A percentile compares a stretch with the other conserved stretches of the same genome.
phyloP scores from a whole-genome alignment of 2,329 filamentous ascomycete species.

The Pseudogymnoascus destructans region DNA sequence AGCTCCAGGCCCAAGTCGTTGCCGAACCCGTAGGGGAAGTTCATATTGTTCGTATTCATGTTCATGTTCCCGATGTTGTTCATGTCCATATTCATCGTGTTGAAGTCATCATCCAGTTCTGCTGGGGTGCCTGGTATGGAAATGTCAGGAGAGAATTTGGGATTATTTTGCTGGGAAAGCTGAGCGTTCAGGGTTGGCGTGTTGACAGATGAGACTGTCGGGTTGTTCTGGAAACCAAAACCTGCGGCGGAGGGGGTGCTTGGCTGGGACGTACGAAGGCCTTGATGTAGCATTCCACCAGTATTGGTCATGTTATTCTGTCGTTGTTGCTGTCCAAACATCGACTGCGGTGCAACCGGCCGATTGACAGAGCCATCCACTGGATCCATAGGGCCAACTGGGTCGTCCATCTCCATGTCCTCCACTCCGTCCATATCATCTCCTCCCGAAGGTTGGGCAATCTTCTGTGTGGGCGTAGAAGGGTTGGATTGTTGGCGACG shows the following conservation, averaged over 20 bases:
- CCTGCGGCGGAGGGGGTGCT: slow-evolving; percentile 67
- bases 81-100: slow-evolving; percentile 45
- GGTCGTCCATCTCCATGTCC: slow-evolving; percentile 95
- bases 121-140: slow-evolving; percentile 57
- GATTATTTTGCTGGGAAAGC: slow-evolving; percentile 42
- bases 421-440: slow-evolving; percentile 75
- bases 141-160: slow-evolving; percentile 38
- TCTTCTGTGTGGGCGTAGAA: slow-evolving; percentile 23
- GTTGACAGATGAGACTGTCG: slow-evolving; percentile 93
- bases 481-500: slow-evolving; percentile 24
- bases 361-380: slow-evolving; percentile 39
- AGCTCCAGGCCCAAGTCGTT: slow-evolving; percentile 44
- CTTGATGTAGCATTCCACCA: slow-evolving; percentile 55
- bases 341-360: slow-evolving; percentile 49
- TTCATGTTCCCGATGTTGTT: slow-evolving; percentile 44
- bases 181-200: slow-evolving; percentile 81
- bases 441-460: slow-evolving; percentile 16
- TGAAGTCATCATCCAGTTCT: slow-evolving; percentile 62
- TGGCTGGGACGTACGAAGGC: slow-evolving; percentile 72
- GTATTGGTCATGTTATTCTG: slow-evolving; percentile 73
- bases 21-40: slow-evolving; percentile 25
- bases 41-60: slow-evolving; percentile 30
- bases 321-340: slow-evolving; percentile 51
- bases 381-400: slow-evolving; percentile 51
- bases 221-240: slow-evolving; percentile 79